phyloP scores from a whole-genome alignment of 164 flowering plant genomes.

The grape (Vitis vinifera) region ASM3070453v1 NC_081823.1:151001-151500 shows the following conservation, averaged over 20 bases:
- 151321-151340: slow-evolving; percentile 86
- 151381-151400: too few species aligned
- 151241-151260: slow-evolving; percentile 39
- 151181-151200: slow-evolving; percentile 51
- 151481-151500: too few species aligned
- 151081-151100: background rate
- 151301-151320: slow-evolving; percentile 39
- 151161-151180: slow-evolving; percentile 26
- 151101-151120: background rate
- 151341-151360: slow-evolving; percentile 45
- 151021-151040: too few species aligned
- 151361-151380: background rate
- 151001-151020: too few species aligned
- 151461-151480: background rate
- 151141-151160: slow-evolving; percentile 26
- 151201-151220: slow-evolving; percentile 44
- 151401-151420: too few species aligned
- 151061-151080: too few species aligned
- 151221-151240: slow-evolving; percentile 31
- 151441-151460: too few species aligned
- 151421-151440: too few species aligned
- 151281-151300: slow-evolving; percentile 32
- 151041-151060: too few species aligned
- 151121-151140: slow-evolving; percentile 9
- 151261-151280: slow-evolving; percentile 25